Conservation (phyloP, 2,329 filamentous ascomycete genomes). For the Fusarium incarnatum region DNA sequence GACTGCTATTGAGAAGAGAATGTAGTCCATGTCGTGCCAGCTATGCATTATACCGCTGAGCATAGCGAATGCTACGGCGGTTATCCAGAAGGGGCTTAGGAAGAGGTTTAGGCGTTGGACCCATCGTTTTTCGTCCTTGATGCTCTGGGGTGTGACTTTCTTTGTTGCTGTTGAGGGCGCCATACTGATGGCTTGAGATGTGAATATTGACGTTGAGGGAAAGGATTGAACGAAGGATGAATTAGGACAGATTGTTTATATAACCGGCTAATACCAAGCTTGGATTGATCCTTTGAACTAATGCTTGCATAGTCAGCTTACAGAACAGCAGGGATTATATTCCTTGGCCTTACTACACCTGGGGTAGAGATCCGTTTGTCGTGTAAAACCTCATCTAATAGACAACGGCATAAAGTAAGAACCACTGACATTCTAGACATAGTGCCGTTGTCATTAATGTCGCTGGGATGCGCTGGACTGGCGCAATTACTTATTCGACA, state of each 20-base stretch:
- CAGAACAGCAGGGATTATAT: background rate
- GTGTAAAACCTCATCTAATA: no score
- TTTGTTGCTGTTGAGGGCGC: background rate
- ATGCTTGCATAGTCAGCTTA: background rate
- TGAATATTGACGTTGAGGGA: background rate
- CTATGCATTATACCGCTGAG: background rate
- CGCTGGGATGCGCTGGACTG: background rate
- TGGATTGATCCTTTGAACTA: background rate
- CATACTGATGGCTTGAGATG: background rate
- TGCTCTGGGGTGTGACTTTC: background rate
- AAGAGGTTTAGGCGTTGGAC: background rate
- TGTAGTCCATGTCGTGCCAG: conserved; percentile 13
- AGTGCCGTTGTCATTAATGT: background rate
- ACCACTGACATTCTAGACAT: no score
- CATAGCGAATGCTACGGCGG: conserved; percentile 7
- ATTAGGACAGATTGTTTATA: background rate
- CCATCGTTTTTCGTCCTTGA: conserved; percentile 3
- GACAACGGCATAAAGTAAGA: no score
- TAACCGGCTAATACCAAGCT: background rate
- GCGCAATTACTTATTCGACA: background rate
- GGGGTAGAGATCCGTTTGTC: background rate
- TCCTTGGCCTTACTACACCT: background rate
- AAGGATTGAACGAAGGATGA: no score
- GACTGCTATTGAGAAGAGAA: conserved; percentile 3
- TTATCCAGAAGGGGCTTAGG: conserved; percentile 8